These are phyloP conservation scores for Citrus maxima DNA, from an alignment of 345 rosid species.

Conservation along the genomic window DNA sequence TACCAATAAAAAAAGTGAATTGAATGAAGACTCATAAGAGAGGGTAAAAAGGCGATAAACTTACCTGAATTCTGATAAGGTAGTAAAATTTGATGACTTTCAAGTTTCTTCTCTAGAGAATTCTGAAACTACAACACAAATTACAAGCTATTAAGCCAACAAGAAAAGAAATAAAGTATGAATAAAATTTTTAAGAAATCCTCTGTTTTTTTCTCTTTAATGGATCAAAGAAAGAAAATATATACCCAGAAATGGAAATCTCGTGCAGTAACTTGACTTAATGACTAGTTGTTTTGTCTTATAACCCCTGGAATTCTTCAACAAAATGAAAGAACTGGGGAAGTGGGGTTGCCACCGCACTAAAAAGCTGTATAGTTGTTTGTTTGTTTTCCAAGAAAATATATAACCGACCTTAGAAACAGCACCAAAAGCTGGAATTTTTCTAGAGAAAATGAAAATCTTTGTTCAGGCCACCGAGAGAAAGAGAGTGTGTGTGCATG, in stretches of 20 bases:
- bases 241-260: not conserved
- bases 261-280: not conserved
- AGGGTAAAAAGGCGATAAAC: not conserved
- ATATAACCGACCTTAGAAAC: not conserved
- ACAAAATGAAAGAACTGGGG: not conserved
- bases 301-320: not conserved
- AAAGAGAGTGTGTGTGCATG: not conserved
- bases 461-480: not conserved
- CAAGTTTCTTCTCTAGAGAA: not conserved
- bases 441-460: not conserved
- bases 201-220: not conserved
- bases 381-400: not conserved
- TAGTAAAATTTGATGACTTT: not conserved
- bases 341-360: not conserved
- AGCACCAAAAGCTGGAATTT: not conserved
- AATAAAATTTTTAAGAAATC: not conserved
- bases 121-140: not conserved
- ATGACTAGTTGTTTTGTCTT: too few species aligned
- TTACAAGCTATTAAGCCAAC: not conserved
- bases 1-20: not conserved
- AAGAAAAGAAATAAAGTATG: too few species aligned
- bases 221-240: not conserved
- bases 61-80: not conserved
- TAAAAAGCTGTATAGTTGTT: not conserved
- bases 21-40: slow-evolving; percentile 1